These are phyloP conservation scores for Magnolia kwangsiensis DNA, from an alignment of 164 flowering plant genomes.

Conservation along the genomic window DNA sequence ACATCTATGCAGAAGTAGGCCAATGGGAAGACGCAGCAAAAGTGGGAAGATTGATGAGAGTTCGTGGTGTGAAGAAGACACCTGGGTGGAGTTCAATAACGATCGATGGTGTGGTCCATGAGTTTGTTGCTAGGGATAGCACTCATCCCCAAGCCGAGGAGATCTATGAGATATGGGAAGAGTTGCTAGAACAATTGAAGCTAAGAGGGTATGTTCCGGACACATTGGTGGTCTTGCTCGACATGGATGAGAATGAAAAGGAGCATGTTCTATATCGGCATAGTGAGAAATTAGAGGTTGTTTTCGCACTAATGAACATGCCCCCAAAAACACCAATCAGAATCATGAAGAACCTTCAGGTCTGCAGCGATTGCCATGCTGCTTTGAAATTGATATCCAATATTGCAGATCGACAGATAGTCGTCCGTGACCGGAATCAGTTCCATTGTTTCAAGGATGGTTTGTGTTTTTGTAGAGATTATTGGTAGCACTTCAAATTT, in stretches of 20 bases:
- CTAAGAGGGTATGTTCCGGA: slow-evolving; percentile 31
- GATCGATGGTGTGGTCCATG: slow-evolving; percentile 31
- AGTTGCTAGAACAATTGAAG: slow-evolving; percentile 39
- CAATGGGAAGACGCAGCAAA: slow-evolving; percentile 56
- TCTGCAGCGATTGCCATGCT: slow-evolving; percentile 58
- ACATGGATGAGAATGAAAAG: slow-evolving; percentile 52
- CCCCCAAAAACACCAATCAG: no score
- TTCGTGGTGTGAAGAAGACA: slow-evolving; percentile 51
- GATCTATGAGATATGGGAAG: slow-evolving; percentile 34
- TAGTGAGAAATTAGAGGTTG: slow-evolving; percentile 58
- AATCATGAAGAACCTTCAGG: slow-evolving; percentile 68
- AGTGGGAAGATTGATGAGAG: slow-evolving; percentile 55
- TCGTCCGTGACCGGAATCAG: slow-evolving; percentile 58
- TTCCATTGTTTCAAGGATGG: slow-evolving; percentile 60
- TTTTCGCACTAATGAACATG: slow-evolving; percentile 52
- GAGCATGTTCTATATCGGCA: slow-evolving; percentile 46
- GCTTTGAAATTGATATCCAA: slow-evolving; percentile 48
- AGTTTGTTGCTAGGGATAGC: no score
- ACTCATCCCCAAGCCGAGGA: no score
- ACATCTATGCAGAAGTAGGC: slow-evolving; percentile 54
- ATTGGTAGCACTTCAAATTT: slow-evolving; percentile 33
- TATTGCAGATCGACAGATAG: slow-evolving; percentile 37
- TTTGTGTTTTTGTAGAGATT: slow-evolving; percentile 51
- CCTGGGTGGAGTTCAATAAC: slow-evolving; percentile 53
- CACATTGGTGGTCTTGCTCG: slow-evolving; percentile 36